Base-by-base conservation (phyloP, 208 protist genomes). In the Spongospora subterranea region DNA sequence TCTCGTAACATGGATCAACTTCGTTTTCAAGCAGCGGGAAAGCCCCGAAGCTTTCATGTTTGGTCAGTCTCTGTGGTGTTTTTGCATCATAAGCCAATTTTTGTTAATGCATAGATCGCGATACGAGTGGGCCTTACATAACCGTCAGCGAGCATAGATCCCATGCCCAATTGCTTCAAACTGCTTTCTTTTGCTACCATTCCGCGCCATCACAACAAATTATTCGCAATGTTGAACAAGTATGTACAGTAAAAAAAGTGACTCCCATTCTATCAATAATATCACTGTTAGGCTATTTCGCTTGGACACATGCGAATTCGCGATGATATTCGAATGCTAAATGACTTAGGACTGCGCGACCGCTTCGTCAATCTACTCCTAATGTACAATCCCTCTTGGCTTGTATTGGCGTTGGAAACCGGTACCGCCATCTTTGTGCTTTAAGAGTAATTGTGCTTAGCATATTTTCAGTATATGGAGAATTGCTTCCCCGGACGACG, bases 381-480 rank as follows among this genome's bases (percentile, higher is more conserved):
- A 6, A 40, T n/a, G 71, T 82, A 39, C 71, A 35, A 82, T 82
- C 6, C 11, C 40, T 6, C 71, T 45, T 82, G 71, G 71, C 71
- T 82, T 35, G 13, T 20, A n/a, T 43, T 82, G n/a, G 71, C 17
- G 6, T 43, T 82, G 17, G 71, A 82, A 82, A 82, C 71, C 17
- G 71, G 71, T 43, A 35, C 40, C 17, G 13, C 35, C 11, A 82
- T 82, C 17, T 6, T 82, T 82, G n/a, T n/a, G n/a, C 6, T 82
- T 60, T 35, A n/a, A 13, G 71, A 6, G 17, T 45, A 39, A 13
- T 43, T 82, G 11, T 82, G n/a, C 6, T n/a, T 39, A n/a, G 29
- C 54, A 39, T 43, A n/a, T 39, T n/a, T 82, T 82, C 71, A 82
- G 71, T 82, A n/a, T 82, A 39, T n/a, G 71, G 71, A 40, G 71